Base-by-base conservation (phyloP, 176 grass and related monocot species). In the Juncus effusus region DNA sequence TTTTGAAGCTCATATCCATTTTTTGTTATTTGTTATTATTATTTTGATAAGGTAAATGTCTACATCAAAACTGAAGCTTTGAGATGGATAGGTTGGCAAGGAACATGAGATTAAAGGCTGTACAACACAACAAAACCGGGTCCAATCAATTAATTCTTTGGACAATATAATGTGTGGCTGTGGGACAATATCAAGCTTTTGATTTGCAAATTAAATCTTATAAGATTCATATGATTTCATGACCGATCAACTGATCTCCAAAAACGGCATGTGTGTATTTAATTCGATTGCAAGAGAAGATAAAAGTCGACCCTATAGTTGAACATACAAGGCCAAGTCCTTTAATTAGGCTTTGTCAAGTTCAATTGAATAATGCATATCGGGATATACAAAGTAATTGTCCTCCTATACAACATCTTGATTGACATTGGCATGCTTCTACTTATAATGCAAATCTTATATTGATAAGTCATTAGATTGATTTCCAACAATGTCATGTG, bases 341-440 rank as follows among this genome's bases (percentile, higher is more conserved):
- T 67, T 58, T 47, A 13, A 4, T 73, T 11, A 56, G 65, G 15
- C 80, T 42, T 57, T 45, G 8, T 71, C 38, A 62, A 58, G 62
- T 39, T 40, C 5, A 11, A 2, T 66, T 6, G 14, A 28, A 49
- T 10, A 28, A 66, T 36, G 7, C 6, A 66, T 12, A 54, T 53
- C 16, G 3, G 12, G n/a, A 13, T 39, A 10, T 42, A 13, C 49
- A 9, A 8, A 19, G 36, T 13, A 13, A 38, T 38, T 5, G 9
- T 47, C 9, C 6, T 47, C n/a, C 28, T 39, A 51, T 53, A 54
- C 19, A 54, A 38, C 35, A 68, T 38, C 37, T 67, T 9, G 45
- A 11, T 9, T 51, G 64, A 38, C 63, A 67, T 3, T 10, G 38
- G 7, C 44, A 47, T 47, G 6, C 9, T 47, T 47, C 9, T 9